Evolutionary conservation across 73 alveolate species (phyloP).

Genomic region (Paramecium tetraurelia): DNA sequence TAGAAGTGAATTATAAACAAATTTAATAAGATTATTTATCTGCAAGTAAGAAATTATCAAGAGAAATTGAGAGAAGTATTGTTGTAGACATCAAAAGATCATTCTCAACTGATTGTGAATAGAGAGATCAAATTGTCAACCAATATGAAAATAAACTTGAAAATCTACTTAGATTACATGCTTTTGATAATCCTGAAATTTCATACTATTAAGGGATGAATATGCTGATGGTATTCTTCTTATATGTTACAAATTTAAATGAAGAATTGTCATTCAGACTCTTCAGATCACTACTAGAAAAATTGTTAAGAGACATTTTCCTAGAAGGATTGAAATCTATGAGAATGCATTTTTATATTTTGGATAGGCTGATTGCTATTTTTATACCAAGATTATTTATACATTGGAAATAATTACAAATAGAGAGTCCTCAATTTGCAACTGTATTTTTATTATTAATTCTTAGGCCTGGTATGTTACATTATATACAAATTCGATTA

Average conservation of each 20-base stretch:
- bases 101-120: neutral
- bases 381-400: neutral
- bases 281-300: neutral
- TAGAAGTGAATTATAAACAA: neutral
- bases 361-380: slow-evolving; percentile 2
- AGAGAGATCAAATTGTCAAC: neutral
- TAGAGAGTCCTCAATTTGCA: slow-evolving; percentile 41
- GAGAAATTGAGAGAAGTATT: slow-evolving; percentile 25
- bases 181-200: slow-evolving; percentile 36
- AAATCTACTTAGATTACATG: slow-evolving; percentile 17
- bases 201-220: slow-evolving; percentile 46
- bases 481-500: neutral
- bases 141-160: neutral
- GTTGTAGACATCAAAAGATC: slow-evolving; percentile 41
- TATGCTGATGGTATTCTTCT: slow-evolving; percentile 33
- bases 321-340: slow-evolving; percentile 35
- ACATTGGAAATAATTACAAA: slow-evolving; percentile 8
- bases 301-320: slow-evolving; percentile 31
- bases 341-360: slow-evolving; percentile 25
- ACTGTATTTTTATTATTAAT: neutral
- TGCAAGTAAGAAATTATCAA: slow-evolving; percentile 13
- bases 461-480: slow-evolving; percentile 41
- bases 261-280: slow-evolving; percentile 16
- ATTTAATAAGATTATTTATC: neutral
- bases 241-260: slow-evolving; percentile 27